Evolutionary conservation across 305 asterid genomes (phyloP), one percentile per base, ranked within the genome.

Genomic region (Fraxinus platypoda): DNA sequence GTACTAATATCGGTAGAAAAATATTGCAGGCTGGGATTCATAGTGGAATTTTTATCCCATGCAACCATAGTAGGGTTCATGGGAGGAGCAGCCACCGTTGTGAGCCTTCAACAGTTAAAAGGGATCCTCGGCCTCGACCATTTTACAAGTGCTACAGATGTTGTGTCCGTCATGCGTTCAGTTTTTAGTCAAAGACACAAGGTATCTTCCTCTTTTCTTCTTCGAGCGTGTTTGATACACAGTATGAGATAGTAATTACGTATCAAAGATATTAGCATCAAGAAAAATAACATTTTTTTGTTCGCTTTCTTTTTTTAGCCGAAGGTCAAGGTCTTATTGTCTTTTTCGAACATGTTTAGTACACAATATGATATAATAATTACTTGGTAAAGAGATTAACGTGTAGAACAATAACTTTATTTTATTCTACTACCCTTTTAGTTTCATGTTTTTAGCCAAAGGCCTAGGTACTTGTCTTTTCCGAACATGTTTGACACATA

Each of bases 11-110:
- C 19, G 26, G 66, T 54, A 6, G 26, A 54, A 54, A 19, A n/a
- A 54, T 54, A 54, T 78, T 66, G 21, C 81, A 83, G 86, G 84
- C 57, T 83, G 66, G 86, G 86, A 6, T 83, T 83, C 76, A 46
- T 83, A 28, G 78, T 83, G 23, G 86, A 83, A 80, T 83, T 80
- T 80, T 81, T 83, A 6, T 83, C 86, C 4, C 86, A 76, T 75
- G 84, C 86, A 74, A 80, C 86, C 38, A 83, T 80, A 46, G 81
- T 84, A 26, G 86, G 86, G 28, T 84, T 84, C 78, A 84, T 84
- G 86, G 86, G 70, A 52, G 86, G 86, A 31, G 86, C 86, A 64
- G 86, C 86, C 74, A 75, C 75, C 66, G 86, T 84, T 33, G 81
- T 84, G 70, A 83, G 86, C 52, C 78, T 84, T 33, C 86, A 84